These are phyloP conservation scores for Acrocalymma vagum DNA, from an alignment of 2,329 filamentous ascomycete genomes.

Conservation along the genomic window DNA sequence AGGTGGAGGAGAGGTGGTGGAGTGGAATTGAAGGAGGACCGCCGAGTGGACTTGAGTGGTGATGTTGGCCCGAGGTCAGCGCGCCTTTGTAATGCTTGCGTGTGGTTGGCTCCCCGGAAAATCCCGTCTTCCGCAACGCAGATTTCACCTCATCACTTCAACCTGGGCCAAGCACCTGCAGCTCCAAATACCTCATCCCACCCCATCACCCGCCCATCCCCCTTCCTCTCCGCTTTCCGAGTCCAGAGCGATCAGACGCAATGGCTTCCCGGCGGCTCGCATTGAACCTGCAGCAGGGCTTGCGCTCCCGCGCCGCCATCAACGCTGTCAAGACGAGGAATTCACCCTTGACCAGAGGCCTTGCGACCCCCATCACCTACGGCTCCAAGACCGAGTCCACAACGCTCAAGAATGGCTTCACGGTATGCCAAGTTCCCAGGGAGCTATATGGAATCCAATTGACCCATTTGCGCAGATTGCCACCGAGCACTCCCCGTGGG, in stretches of 20 bases:
- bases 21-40: slow-evolving; percentile 12
- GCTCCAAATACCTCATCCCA: slow-evolving; percentile 33
- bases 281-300: slow-evolving; percentile 89
- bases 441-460: slow-evolving; percentile 34
- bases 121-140: slow-evolving; percentile 29
- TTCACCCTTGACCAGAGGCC: slow-evolving; percentile 80
- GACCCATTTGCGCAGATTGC: slow-evolving; percentile 74
- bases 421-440: slow-evolving; percentile 64
- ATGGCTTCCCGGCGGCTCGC: slow-evolving; percentile 99
- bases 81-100: slow-evolving; percentile 1
- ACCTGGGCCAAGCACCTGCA: slow-evolving; percentile 31
- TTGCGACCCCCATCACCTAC: slow-evolving; percentile 81
- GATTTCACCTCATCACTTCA: slow-evolving; percentile 35
- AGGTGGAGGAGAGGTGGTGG: slow-evolving; percentile 10
- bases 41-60: slow-evolving; percentile 21
- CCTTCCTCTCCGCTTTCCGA: slow-evolving; percentile 30
- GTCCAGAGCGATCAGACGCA: slow-evolving; percentile 47
- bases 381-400: slow-evolving; percentile 92
- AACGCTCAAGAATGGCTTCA: slow-evolving; percentile 96
- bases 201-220: slow-evolving; percentile 35
- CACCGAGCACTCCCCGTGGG: slow-evolving; percentile 97
- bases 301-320: slow-evolving; percentile 87
- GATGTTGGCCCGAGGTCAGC: slow-evolving; percentile 26
- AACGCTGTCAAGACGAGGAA: slow-evolving; percentile 67
- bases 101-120: slow-evolving; percentile 17